Conservation (phyloP, 2,329 filamentous ascomycete species). For the Penicillium oxalicum region DNA sequence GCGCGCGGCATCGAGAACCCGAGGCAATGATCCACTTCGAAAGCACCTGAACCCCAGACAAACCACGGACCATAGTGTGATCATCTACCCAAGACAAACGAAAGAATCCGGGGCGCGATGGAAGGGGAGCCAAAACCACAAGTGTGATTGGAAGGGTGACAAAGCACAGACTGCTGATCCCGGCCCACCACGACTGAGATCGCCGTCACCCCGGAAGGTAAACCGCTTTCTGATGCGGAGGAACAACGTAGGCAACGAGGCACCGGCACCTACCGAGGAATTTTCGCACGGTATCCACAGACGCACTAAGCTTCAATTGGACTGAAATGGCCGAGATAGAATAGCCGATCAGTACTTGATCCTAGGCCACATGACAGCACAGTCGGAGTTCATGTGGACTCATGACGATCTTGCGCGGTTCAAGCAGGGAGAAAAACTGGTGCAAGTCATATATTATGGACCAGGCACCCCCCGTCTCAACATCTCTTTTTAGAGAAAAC, state of each 20-base stretch:
- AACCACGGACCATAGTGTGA: not conserved
- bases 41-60: not conserved
- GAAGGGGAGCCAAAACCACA: not conserved
- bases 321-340: too few species aligned
- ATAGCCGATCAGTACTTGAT: too few species aligned
- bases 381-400: slow-evolving; percentile 17
- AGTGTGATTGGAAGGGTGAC: too few species aligned
- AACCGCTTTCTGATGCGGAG: not conserved
- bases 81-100: too few species aligned
- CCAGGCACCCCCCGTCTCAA: not conserved
- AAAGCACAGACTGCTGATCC: slow-evolving; percentile 2
- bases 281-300: too few species aligned
- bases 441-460: slow-evolving; percentile 9
- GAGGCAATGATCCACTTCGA: not conserved
- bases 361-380: too few species aligned
- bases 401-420: slow-evolving; percentile 4
- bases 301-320: too few species aligned
- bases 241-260: too few species aligned
- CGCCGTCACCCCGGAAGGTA: not conserved
- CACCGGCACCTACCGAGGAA: too few species aligned
- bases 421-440: not conserved
- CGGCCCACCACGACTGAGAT: slow-evolving; percentile 4
- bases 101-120: slow-evolving; percentile 7
- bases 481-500: not conserved
- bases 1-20: slow-evolving; percentile 6